A percentile compares a stretch with the other conserved stretches of the same genome.
phyloP scores from a whole-genome alignment of 345 rosid species.

The Citrus sinensis region DVS_A1.0 CM039165.1:30243501-30244000 shows the following conservation, averaged over 20 bases:
- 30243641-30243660: conserved; percentile 50
- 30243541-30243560: conserved; percentile 69
- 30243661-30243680: conserved; percentile 87
- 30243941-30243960: not conserved
- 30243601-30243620: conserved; percentile 92
- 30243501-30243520: too few species aligned
- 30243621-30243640: conserved; percentile 72
- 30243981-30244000: too few species aligned
- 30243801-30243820: conserved; percentile 90
- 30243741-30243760: conserved; percentile 72
- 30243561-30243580: conserved; percentile 61
- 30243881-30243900: conserved; percentile 47
- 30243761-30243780: conserved; percentile 57
- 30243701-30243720: conserved; percentile 60
- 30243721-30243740: conserved; percentile 70
- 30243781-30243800: conserved; percentile 75
- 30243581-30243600: conserved; percentile 75
- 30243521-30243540: conserved; percentile 55
- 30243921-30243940: not conserved
- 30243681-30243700: conserved; percentile 79
- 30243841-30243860: conserved; percentile 81
- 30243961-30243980: not conserved
- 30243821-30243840: conserved; percentile 73
- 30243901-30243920: not conserved
- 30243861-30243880: conserved; percentile 72